Evolutionary conservation across 1,139 yeast species (phyloP).

Genomic region (Sugiyamaella grinbergsii): DNA sequence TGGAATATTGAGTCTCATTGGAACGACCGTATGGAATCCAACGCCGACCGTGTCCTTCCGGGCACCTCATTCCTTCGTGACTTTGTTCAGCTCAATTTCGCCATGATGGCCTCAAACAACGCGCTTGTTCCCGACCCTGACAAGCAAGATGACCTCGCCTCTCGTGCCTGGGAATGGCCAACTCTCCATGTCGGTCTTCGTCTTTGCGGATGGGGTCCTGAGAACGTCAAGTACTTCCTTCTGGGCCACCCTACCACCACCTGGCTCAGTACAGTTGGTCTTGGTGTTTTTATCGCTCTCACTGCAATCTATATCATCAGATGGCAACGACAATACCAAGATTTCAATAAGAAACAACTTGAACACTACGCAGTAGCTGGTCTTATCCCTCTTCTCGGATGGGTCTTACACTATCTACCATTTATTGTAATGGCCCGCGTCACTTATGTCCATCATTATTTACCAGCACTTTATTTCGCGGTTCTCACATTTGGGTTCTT

Average conservation of each 20-base stretch:
- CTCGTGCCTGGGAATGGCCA: slow-evolving; percentile 99
- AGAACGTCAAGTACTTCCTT: slow-evolving; percentile 77
- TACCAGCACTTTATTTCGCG: slow-evolving; percentile 96
- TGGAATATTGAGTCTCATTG: slow-evolving; percentile 93
- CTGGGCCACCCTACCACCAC: slow-evolving; percentile 94
- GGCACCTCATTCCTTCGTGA: slow-evolving; percentile 83
- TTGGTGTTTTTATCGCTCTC: slow-evolving; percentile 60
- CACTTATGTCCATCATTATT: slow-evolving; percentile 93
- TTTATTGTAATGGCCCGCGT: slow-evolving; percentile 96
- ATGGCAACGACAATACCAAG: slow-evolving; percentile 91
- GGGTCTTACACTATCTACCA: slow-evolving; percentile 92
- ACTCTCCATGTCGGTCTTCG: slow-evolving; percentile 87
- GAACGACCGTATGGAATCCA: slow-evolving; percentile 71
- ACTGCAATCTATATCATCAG: slow-evolving; percentile 65
- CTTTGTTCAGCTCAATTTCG: slow-evolving; percentile 88
- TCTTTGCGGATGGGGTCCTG: slow-evolving; percentile 92
- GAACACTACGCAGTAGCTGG: slow-evolving; percentile 74
- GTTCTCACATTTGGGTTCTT: slow-evolving; percentile 77
- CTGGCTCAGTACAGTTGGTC: slow-evolving; percentile 82
- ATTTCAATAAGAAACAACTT: slow-evolving; percentile 52
- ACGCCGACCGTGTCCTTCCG: slow-evolving; percentile 73
- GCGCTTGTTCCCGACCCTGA: slow-evolving; percentile 93
- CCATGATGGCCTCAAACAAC: slow-evolving; percentile 99
- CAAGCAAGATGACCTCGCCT: slow-evolving; percentile 87
- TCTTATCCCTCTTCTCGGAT: slow-evolving; percentile 84